Conservation (phyloP, 768 basidiomycete genomes). For the Auricularia heimuer region DNA sequence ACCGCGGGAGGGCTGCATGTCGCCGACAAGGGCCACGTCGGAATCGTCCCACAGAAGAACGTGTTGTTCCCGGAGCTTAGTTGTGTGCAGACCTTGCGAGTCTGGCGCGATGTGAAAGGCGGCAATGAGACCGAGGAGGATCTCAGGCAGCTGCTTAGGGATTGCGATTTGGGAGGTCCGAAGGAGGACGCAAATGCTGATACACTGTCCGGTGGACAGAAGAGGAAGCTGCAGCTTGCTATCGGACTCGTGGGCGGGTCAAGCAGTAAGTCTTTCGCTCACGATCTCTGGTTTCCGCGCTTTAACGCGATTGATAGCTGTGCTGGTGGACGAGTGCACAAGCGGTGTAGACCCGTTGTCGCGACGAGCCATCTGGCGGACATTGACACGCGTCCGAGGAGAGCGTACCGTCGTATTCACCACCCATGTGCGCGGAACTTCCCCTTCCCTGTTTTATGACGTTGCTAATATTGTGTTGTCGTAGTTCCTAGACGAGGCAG, state of each 20-base stretch:
- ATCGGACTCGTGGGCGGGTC: conserved; percentile 72
- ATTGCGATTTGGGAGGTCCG: conserved; percentile 56
- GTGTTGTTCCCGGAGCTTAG: conserved; percentile 69
- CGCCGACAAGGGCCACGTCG: conserved; percentile 39
- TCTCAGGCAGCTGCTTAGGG: conserved; percentile 49
- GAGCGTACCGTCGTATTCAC: conserved; percentile 67
- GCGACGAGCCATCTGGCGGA: conserved; percentile 67
- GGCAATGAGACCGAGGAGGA: conserved; percentile 43
- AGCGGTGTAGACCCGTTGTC: conserved; percentile 79
- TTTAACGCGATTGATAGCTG: conserved; percentile 6
- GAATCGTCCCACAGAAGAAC: conserved; percentile 78
- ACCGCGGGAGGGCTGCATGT: conserved; percentile 46
- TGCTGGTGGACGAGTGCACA: conserved; percentile 26
- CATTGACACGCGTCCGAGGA: conserved; percentile 53
- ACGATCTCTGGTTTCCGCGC: neutral
- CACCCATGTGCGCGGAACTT: conserved; percentile 47
- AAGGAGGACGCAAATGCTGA: conserved; percentile 59
- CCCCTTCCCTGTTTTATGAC: neutral
- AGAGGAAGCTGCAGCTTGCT: conserved; percentile 74
- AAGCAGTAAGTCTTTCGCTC: conserved; percentile 31
- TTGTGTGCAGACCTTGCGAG: conserved; percentile 59
- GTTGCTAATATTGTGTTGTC: conserved; percentile 2
- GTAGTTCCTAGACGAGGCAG: conserved; percentile 71
- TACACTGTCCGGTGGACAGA: conserved; percentile 71
- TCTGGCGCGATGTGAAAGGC: conserved; percentile 67